These are phyloP conservation scores for Epichloe coenophiala DNA, from an alignment of 2,329 filamentous ascomycete species.

Conservation along the genomic window DNA sequence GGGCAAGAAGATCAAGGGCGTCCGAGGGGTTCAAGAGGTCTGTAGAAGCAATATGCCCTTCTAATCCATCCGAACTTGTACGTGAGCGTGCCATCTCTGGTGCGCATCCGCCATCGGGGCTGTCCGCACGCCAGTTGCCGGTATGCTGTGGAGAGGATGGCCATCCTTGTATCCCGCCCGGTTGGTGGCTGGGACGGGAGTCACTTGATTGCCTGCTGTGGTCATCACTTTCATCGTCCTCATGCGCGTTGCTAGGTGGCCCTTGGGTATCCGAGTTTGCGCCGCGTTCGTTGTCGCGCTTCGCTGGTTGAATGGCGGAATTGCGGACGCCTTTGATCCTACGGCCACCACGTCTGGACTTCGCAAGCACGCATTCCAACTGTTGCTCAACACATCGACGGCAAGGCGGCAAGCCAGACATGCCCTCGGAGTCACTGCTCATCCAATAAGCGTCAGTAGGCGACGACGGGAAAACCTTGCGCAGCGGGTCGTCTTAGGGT, in stretches of 20 bases:
- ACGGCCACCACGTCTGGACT: conserved; percentile 24
- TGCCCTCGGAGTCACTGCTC: conserved; percentile 18
- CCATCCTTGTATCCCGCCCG: conserved; percentile 4
- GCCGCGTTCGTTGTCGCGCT: background rate
- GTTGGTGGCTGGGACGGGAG: background rate
- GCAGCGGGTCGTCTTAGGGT: background rate
- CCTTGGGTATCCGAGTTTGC: background rate
- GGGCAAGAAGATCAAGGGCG: conserved; percentile 26
- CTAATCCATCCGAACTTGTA: conserved; percentile 13
- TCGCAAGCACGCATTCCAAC: conserved; percentile 26
- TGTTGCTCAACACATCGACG: conserved; percentile 24
- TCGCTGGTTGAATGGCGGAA: conserved; percentile 3
- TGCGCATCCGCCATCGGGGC: conserved; percentile 5
- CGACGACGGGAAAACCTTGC: background rate
- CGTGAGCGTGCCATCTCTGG: conserved; percentile 6
- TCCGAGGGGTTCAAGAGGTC: conserved; percentile 29
- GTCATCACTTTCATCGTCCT: conserved; percentile 5
- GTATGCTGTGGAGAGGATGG: conserved; percentile 7
- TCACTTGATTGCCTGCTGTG: conserved; percentile 1
- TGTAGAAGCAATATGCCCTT: conserved; percentile 26
- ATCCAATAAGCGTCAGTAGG: conserved; percentile 5
- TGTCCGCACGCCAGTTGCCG: conserved; percentile 7
- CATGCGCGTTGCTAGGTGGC: conserved; percentile 1
- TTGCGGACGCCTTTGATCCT: conserved; percentile 17
- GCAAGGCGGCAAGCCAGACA: conserved; percentile 23